Conservation (phyloP, 1,284 basidiomycete genomes). For the Apiotrichum sp. region DNA sequence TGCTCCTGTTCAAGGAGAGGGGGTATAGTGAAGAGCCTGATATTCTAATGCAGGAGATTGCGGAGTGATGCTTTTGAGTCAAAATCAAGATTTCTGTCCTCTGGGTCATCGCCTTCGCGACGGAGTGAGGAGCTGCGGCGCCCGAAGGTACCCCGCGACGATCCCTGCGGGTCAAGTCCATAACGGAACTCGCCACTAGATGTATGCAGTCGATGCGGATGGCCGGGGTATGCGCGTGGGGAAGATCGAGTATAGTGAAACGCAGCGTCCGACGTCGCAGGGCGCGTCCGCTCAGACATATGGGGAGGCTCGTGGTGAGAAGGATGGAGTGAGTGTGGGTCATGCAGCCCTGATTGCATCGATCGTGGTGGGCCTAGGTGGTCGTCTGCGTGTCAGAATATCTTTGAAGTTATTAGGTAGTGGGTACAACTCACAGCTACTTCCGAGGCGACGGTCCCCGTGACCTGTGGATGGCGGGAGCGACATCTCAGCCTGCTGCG, state of each 20-base stretch:
- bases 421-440: not conserved
- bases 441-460: not conserved
- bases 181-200: slow-evolving; percentile 7
- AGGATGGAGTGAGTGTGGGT: not conserved
- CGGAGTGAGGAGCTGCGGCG: not conserved
- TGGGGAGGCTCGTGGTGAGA: slow-evolving; percentile 1
- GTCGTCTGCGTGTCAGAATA: not conserved
- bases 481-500: not conserved
- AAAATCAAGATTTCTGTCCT: not conserved
- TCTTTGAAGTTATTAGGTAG: no score
- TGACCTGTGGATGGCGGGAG: not conserved
- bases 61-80: slow-evolving; percentile 10
- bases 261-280: not conserved
- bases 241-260: not conserved
- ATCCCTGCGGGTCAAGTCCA: not conserved
- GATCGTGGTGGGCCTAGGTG: not conserved
- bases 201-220: not conserved
- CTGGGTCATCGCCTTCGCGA: not conserved
- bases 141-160: not conserved
- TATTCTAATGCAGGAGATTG: slow-evolving; percentile 11
- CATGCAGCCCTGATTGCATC: slow-evolving; percentile 1
- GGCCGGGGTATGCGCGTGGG: not conserved
- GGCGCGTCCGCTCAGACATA: slow-evolving; percentile 3
- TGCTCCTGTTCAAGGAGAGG: not conserved
- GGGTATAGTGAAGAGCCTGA: not conserved